Conservation (phyloP, 164 flowering plant species). For the Tetrastigma voinierianum region DNA sequence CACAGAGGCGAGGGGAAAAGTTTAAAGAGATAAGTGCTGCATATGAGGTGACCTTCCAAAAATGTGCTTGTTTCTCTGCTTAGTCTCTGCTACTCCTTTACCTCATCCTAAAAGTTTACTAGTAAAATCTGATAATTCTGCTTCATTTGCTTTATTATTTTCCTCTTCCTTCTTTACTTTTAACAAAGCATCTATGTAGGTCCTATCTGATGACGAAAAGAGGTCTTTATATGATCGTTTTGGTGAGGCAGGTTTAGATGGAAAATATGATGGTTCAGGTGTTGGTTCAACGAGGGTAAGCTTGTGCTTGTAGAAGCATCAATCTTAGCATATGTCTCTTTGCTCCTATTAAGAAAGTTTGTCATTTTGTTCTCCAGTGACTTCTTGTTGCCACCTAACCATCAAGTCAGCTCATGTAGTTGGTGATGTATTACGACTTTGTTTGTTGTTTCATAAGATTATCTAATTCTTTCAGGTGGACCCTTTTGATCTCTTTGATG, state of each 20-base stretch:
- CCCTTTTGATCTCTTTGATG: slow-evolving; percentile 78
- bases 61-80: background rate
- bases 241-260: slow-evolving; percentile 91
- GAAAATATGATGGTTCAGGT: slow-evolving; percentile 51
- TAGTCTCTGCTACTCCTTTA: background rate
- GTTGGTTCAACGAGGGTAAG: slow-evolving; percentile 64
- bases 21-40: slow-evolving; percentile 98
- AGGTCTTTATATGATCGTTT: slow-evolving; percentile 90
- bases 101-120: background rate
- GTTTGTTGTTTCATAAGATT: slow-evolving; percentile 6
- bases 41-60: slow-evolving; percentile 68
- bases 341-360: background rate
- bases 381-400: background rate
- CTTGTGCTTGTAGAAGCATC: background rate
- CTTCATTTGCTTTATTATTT: too few species aligned
- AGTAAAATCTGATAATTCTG: background rate
- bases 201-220: slow-evolving; percentile 89
- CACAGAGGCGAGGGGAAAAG: slow-evolving; percentile 86
- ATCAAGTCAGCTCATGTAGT: background rate
- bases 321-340: too few species aligned
- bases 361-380: background rate
- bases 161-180: background rate
- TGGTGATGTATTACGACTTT: background rate
- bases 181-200: slow-evolving; percentile 57
- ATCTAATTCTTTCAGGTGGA: slow-evolving; percentile 55